phyloP scores from a whole-genome alignment of 139 green algal genomes.

The Volvox reticuliferus region DNA sequence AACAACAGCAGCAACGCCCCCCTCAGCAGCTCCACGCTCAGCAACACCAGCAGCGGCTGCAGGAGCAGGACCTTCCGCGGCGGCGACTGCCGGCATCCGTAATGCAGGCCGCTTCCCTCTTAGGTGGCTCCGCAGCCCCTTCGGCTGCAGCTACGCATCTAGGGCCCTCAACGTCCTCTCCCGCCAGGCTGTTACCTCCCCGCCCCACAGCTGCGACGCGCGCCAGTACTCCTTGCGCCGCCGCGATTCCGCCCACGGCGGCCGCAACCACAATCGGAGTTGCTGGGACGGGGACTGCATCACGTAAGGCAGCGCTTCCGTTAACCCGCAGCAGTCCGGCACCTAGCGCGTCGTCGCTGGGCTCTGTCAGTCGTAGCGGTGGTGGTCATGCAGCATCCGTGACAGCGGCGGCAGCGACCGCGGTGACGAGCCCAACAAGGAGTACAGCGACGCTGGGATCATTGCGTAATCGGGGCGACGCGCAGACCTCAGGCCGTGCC shows the following conservation, averaged over 20 bases:
- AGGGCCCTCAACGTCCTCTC: background rate
- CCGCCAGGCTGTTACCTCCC: background rate
- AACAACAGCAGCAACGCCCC: background rate
- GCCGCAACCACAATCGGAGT: background rate
- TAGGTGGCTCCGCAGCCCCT: background rate
- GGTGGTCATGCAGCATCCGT: no score
- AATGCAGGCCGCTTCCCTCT: background rate
- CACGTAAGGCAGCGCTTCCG: conserved; percentile 8
- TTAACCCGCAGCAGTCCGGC: conserved; percentile 5
- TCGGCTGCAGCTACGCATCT: background rate
- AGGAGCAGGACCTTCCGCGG: background rate
- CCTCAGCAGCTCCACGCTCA: background rate
- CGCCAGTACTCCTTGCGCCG: background rate
- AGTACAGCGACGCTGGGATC: background rate
- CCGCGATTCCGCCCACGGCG: no score
- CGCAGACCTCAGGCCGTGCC: no score
- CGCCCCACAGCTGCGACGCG: background rate
- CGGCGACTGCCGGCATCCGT: background rate
- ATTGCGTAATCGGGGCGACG: no score
- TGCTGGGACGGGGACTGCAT: background rate
- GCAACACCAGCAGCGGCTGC: background rate
- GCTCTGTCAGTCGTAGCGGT: background rate
- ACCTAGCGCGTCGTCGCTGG: background rate
- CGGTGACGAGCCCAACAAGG: background rate
- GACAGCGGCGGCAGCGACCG: background rate